Percentiles rank a stretch among this genome's conserved stretches.
Evolutionary conservation across 257 asterid genomes (phyloP).

Genomic region (Nicotiana undulata): DNA sequence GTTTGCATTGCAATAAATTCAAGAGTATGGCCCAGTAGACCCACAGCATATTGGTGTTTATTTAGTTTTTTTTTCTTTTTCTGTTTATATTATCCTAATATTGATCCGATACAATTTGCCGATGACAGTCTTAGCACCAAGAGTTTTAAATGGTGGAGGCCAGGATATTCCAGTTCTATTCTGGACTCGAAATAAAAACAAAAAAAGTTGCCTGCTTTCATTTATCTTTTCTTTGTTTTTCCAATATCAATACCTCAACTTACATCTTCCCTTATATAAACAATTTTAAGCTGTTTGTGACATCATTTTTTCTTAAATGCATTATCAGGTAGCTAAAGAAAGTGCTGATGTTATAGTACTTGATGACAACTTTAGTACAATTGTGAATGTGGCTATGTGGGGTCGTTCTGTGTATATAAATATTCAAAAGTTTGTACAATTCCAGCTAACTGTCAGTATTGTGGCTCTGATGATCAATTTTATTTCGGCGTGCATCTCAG

Average conservation of each 20-base stretch:
- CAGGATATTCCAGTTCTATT: neutral
- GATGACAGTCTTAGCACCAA: neutral
- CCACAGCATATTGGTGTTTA: too few species aligned
- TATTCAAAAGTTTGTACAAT: slow-evolving; percentile 82
- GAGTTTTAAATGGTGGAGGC: neutral
- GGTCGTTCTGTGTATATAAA: slow-evolving; percentile 80
- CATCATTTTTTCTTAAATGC: neutral
- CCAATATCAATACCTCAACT: neutral
- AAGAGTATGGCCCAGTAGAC: too few species aligned
- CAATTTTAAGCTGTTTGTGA: neutral
- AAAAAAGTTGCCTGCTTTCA: neutral
- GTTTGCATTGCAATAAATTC: too few species aligned
- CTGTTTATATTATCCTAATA: too few species aligned
- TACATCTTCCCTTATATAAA: too few species aligned
- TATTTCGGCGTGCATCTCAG: slow-evolving; percentile 64
- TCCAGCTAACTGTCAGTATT: slow-evolving; percentile 72
- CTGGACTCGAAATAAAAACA: neutral
- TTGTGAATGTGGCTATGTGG: slow-evolving; percentile 68
- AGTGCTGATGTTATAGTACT: slow-evolving; percentile 72
- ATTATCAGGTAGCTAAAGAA: slow-evolving; percentile 71
- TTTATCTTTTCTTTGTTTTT: neutral
- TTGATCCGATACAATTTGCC: neutral
- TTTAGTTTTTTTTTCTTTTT: too few species aligned
- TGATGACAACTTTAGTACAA: slow-evolving; percentile 71
- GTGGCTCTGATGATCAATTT: slow-evolving; percentile 72